Conservation (phyloP, 1,284 basidiomycete genomes). For the Marasmius oreades region DNA sequence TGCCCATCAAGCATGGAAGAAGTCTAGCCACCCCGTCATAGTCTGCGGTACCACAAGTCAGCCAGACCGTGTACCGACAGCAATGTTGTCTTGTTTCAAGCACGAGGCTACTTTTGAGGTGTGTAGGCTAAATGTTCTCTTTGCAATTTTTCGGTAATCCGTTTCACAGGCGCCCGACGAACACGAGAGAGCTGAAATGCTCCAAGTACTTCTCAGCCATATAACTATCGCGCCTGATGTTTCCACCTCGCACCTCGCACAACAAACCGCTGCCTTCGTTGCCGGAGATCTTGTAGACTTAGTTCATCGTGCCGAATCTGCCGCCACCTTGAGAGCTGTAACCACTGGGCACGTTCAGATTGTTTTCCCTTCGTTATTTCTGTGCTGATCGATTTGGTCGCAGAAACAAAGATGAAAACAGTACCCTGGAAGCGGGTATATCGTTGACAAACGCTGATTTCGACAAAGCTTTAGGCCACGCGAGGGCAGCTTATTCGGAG, state of each 20-base stretch:
- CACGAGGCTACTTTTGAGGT: constrained; percentile 83
- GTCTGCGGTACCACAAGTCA: constrained; percentile 78
- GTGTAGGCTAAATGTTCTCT: constrained; percentile 12
- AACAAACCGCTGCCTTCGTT: constrained; percentile 90
- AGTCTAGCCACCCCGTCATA: constrained; percentile 65
- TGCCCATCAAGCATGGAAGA: constrained; percentile 50
- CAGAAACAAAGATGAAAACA: constrained; percentile 20
- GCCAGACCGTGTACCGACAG: constrained; percentile 61
- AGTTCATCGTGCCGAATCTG: constrained; percentile 58
- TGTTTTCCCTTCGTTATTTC: constrained; percentile 1
- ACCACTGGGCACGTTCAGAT: constrained; percentile 34
- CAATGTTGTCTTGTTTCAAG: constrained; percentile 80
- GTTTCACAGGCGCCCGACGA: constrained; percentile 74
- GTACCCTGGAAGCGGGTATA: constrained; percentile 46
- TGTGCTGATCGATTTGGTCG: constrained; percentile 1
- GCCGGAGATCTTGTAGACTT: constrained; percentile 82
- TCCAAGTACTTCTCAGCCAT: constrained; percentile 47
- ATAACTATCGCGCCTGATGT: constrained; percentile 73
- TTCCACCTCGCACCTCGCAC: constrained; percentile 68
- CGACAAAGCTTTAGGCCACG: constrained; percentile 70
- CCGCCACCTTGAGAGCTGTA: constrained; percentile 55
- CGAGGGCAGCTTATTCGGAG: constrained; percentile 82
- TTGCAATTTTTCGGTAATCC: constrained; percentile 8
- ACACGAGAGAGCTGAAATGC: constrained; percentile 63
- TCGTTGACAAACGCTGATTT: constrained; percentile 70